Evolutionary conservation across 306 rosid species (phyloP).

Genomic region (Malus sylvestris): DNA sequence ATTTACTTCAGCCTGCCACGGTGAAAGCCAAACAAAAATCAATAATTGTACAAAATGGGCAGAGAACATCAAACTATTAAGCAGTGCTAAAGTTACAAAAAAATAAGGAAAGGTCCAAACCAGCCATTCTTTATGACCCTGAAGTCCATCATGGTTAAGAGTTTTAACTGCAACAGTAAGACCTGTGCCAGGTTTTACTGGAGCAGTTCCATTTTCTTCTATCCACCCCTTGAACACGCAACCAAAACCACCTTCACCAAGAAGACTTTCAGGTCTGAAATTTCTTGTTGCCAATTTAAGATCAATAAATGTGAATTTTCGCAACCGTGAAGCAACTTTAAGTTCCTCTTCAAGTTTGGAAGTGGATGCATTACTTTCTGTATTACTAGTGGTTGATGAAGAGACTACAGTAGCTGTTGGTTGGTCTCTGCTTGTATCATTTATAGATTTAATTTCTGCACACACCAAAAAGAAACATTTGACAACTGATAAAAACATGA

Average conservation of each 20-base stretch:
- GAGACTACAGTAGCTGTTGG: conserved; percentile 58
- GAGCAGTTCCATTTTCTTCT: conserved; percentile 98
- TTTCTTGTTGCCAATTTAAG: conserved; percentile 93
- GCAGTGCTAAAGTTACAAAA: background rate
- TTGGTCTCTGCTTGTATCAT: conserved; percentile 74
- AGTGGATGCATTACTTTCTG: conserved; percentile 86
- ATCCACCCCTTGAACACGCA: conserved; percentile 99
- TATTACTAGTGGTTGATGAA: conserved; percentile 75
- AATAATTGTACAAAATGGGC: background rate
- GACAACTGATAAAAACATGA: background rate
- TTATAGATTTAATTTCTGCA: conserved; percentile 69
- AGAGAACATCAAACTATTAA: background rate
- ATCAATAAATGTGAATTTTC: conserved; percentile 79
- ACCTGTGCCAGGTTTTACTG: conserved; percentile 97
- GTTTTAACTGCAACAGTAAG: conserved; percentile 98
- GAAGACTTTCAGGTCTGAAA: conserved; percentile 98
- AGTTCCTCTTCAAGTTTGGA: conserved; percentile 90
- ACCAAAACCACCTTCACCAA: conserved; percentile 99
- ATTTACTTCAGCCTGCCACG: conserved; percentile 84
- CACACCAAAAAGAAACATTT: conserved; percentile 6
- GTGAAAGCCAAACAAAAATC: conserved; percentile 20
- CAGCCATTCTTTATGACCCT: conserved; percentile 99
- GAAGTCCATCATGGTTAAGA: conserved; percentile 95
- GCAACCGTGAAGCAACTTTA: conserved; percentile 81
- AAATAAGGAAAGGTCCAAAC: conserved; percentile 41